Evolutionary conservation across 2,329 filamentous ascomycete species (phyloP), one percentile per base, ranked within the genome.

Genomic region (Ophidiomyces ophidiicola): DNA sequence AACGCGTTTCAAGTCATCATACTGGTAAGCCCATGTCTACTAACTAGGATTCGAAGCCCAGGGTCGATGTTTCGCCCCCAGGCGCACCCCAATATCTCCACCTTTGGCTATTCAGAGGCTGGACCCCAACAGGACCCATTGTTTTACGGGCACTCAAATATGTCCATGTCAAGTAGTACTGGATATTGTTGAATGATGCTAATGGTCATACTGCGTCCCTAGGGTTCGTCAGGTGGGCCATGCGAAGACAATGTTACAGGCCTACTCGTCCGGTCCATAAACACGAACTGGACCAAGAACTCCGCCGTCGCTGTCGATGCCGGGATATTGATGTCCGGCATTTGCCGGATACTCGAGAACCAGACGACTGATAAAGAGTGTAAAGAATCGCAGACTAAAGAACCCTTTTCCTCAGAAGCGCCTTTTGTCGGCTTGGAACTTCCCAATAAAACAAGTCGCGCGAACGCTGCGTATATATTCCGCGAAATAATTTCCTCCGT

Each of bases 291-390:
- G 90, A 68, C 72, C 34, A 81, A 78, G 51, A 80, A 82, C 31
- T 94, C 86, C 0, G 61, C 94, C 28, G 68, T 96, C 19, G 86
- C 88, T n/a, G 80, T 98, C 37, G 90, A 98, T 65, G 87, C 86
- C 6, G 90, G 90, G 33, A 84, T 87, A 21, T 82, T 94, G 57
- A 72, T 98, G 28, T 78, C 83, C 19, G 78, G 84, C 40, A 94
- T 98, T 41, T 76, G 76, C n/a, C 72, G 74, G 33, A 82, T 93
- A 33, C 68, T 98, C 18, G 71, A 85, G 46, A 46, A 46, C 26
- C 41, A 43, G 29, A 17, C 23, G 28, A 42, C 34, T 11, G 23
- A 32, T 14, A 29, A 35, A 6, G 40, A 46, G 24, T 32, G 35
- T 20, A 33, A 35, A 25, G 19, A 39, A n/a, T 46, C 46, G 20